phyloP scores from a whole-genome alignment of 768 basidiomycete species.

The Megacollybia marginata region DNA sequence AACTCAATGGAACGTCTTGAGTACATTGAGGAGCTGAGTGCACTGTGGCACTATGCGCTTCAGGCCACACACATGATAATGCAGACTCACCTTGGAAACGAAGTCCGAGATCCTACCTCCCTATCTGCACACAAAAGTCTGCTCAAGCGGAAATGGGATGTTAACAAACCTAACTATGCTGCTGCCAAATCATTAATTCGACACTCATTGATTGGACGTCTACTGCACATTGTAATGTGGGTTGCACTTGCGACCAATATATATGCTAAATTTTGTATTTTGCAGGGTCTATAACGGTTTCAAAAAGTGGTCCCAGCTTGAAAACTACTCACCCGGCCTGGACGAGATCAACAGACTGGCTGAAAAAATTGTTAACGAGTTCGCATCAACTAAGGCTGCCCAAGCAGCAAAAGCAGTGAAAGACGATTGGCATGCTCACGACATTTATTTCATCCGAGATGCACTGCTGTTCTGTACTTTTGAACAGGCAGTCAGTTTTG shows the following conservation, averaged over 20 bases:
- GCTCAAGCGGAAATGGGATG: conserved; percentile 18
- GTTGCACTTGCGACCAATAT: no score
- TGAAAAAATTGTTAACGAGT: conserved; percentile 1
- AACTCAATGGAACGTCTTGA: conserved; percentile 14
- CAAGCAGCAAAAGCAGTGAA: conserved; percentile 5
- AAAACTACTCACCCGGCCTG: conserved; percentile 5
- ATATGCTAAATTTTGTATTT: not conserved
- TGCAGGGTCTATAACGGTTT: conserved; percentile 7
- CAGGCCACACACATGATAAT: conserved; percentile 16
- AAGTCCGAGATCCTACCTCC: conserved; percentile 15
- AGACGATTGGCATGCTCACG: conserved; percentile 12
- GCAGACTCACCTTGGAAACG: conserved; percentile 15
- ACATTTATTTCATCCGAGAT: conserved; percentile 22
- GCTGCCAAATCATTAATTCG: conserved; percentile 19
- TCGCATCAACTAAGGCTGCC: conserved; percentile 4
- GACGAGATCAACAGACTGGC: conserved; percentile 4
- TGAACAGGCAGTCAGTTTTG: conserved; percentile 19
- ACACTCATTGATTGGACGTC: conserved; percentile 20
- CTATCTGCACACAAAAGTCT: conserved; percentile 18
- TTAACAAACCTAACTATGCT: conserved; percentile 21
- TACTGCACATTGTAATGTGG: conserved; percentile 18
- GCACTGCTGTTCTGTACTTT: conserved; percentile 19
- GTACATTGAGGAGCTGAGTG: conserved; percentile 16
- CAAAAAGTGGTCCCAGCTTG: conserved; percentile 6
- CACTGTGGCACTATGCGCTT: conserved; percentile 18